Conservation (phyloP, 1,284 basidiomycete genomes). For the Rhodotorula mucilaginosa region DNA sequence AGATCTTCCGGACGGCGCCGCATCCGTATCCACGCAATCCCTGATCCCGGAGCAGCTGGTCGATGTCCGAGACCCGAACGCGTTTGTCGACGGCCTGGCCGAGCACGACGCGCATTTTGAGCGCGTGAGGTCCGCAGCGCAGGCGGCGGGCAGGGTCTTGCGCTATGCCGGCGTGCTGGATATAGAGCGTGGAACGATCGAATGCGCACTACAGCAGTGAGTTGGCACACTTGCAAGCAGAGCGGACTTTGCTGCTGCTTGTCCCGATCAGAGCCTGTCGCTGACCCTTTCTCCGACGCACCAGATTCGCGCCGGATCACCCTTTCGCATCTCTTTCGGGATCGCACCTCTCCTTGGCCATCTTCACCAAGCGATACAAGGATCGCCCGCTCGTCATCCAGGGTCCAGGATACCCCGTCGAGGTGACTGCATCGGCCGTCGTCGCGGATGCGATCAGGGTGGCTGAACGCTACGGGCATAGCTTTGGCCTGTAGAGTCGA, state of each 20-base stretch:
- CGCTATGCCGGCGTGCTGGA: conserved; percentile 94
- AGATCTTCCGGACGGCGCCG: conserved; percentile 62
- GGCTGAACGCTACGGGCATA: conserved; percentile 44
- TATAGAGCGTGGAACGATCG: conserved; percentile 66
- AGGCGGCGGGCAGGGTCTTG: conserved; percentile 71
- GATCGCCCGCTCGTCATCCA: conserved; percentile 79
- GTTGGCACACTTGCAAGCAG: background rate
- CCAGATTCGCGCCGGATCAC: conserved; percentile 66
- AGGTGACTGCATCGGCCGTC: conserved; percentile 98
- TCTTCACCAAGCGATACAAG: conserved; percentile 78
- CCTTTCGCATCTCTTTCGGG: conserved; percentile 91
- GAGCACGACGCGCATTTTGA: conserved; percentile 73
- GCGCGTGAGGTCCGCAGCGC: conserved; percentile 70
- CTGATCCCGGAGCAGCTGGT: conserved; percentile 76
- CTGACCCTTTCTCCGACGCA: no score
- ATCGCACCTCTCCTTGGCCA: conserved; percentile 95
- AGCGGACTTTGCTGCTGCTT: background rate
- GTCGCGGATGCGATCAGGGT: conserved; percentile 62
- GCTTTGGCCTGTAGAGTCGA: background rate
- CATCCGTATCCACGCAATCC: conserved; percentile 75
- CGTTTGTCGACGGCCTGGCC: conserved; percentile 71
- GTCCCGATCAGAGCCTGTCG: no score
- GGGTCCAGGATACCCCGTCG: conserved; percentile 91
- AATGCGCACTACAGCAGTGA: conserved; percentile 81
- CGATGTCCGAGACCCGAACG: conserved; percentile 65